A percentile compares a stretch with the other conserved stretches of the same genome.
Evolutionary conservation across 2,329 filamentous ascomycete species (phyloP).

Genomic region (Aspergillus brasiliensis): DNA sequence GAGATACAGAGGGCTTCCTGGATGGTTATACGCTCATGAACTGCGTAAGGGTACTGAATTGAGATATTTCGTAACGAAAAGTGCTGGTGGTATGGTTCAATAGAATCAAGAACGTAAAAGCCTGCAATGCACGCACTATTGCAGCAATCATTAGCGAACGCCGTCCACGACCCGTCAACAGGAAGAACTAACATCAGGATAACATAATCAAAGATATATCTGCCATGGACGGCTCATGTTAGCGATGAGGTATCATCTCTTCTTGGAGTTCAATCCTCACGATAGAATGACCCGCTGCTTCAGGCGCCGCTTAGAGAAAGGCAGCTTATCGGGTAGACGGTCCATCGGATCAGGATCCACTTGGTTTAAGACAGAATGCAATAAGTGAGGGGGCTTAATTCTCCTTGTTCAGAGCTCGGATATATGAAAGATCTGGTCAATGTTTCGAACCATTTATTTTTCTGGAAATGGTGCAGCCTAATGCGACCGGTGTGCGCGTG

Average conservation of each 20-base stretch:
- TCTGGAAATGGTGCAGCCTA: not conserved
- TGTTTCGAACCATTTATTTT: not conserved
- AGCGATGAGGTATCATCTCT: not conserved
- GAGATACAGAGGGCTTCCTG: conserved; percentile 52
- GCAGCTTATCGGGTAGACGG: conserved; percentile 46
- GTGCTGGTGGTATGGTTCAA: conserved; percentile 59
- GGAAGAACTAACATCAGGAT: conserved; percentile 55
- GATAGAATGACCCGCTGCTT: conserved; percentile 55
- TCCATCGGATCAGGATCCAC: conserved; percentile 24
- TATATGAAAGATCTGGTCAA: not conserved
- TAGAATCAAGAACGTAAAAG: conserved; percentile 56
- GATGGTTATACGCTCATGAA: conserved; percentile 58
- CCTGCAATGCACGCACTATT: conserved; percentile 53
- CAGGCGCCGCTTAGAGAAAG: conserved; percentile 57
- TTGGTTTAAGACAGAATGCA: not conserved
- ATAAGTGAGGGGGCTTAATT: not conserved
- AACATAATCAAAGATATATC: conserved; percentile 61
- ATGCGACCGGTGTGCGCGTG: not conserved
- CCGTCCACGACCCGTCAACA: not conserved
- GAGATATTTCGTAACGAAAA: conserved; percentile 60
- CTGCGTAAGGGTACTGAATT: conserved; percentile 60
- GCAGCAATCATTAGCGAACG: conserved; percentile 14
- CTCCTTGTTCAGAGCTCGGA: not conserved
- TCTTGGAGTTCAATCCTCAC: conserved; percentile 39
- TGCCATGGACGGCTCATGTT: conserved; percentile 25